phyloP scores from a whole-genome alignment of 495 filamentous ascomycete genomes.

The Melanomma pulvis-pyrius region DNA sequence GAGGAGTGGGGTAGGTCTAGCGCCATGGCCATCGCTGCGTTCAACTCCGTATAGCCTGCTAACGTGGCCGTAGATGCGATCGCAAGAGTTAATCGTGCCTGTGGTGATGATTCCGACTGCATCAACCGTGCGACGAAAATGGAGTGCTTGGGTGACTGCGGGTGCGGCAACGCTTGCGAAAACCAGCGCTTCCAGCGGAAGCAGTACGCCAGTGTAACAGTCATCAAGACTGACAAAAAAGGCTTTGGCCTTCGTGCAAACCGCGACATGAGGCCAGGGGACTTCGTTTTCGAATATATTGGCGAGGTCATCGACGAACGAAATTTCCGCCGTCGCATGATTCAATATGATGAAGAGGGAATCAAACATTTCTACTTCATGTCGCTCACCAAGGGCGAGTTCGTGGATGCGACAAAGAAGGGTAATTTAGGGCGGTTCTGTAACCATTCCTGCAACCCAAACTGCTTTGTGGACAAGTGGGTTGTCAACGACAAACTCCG shows the following conservation, averaged over 20 bases:
- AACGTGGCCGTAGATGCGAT: constrained; percentile 57
- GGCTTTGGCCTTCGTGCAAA: constrained; percentile 89
- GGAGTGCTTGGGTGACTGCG: constrained; percentile 86
- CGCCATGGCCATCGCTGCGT: constrained; percentile 18
- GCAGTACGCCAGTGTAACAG: constrained; percentile 86
- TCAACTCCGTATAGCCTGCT: constrained; percentile 28
- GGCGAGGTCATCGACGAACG: constrained; percentile 96
- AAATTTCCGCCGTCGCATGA: constrained; percentile 83
- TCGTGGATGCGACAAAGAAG: constrained; percentile 96
- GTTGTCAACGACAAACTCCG: constrained; percentile 97
- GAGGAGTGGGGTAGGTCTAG: constrained; percentile 90
- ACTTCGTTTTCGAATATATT: constrained; percentile 98
- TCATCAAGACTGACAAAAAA: constrained; percentile 97
- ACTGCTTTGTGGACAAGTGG: constrained; percentile 99
- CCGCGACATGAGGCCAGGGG: constrained; percentile 70
- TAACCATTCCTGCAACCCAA: constrained; percentile 98
- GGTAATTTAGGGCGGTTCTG: constrained; percentile 96
- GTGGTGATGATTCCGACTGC: constrained; percentile 95
- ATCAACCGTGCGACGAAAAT: constrained; percentile 99
- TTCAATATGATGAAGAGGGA: constrained; percentile 89
- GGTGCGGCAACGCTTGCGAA: constrained; percentile 83
- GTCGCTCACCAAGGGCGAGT: constrained; percentile 95
- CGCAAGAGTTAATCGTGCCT: constrained; percentile 73
- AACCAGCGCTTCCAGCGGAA: constrained; percentile 94
- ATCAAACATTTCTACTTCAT: constrained; percentile 99